Evolutionary conservation across 1,284 basidiomycete species (phyloP), one percentile per base, ranked within the genome.

Genomic region (Heterobasidion parviporum): DNA sequence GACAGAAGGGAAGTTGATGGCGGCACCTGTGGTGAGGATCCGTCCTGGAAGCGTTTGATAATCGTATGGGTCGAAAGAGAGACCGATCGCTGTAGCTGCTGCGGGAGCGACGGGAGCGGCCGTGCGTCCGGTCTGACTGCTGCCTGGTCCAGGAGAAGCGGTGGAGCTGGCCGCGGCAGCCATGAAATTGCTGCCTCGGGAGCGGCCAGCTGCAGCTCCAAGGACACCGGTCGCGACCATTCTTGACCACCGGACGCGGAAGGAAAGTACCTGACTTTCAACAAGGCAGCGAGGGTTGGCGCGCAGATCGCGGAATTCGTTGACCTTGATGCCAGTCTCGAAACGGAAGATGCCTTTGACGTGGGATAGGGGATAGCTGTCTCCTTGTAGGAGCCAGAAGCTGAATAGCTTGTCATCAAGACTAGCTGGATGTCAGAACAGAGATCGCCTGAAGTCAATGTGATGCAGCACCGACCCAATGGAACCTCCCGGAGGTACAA

Each of bases 341-440:
- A 92, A 92, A 26, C 90, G 82, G 68, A 82, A 89, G 62, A 92
- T 89, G n/a, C 89, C 89, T 65, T 91, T 90, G 59, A 89, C 85
- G 59, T 85, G 85, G 0, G 83, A 81, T 60, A 83, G 78, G 1
- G 86, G 83, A 64, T 79, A 83, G 54, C 77, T 77, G 62, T 92
- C 89, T 18, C 81, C 82, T 67, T 92, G 89, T 6, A 92, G 76
- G 58, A 89, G 78, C 86, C 89, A 92, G 75, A 90, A 91, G 57
- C 85, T 86, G 70, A 91, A 92, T 2, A 91, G 77, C 66, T 93
- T 93, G 71, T 92, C 88, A 63, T 93, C 90, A 53, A 92, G 81
- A 8, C 89, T 91, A 61, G 12, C 20, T 45, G n/a, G 15, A 26
- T 16, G 16, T 59, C 34, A 63, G 59, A 50, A 33, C 51, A 34